A percentile compares a stretch with the other conserved stretches of the same genome.
Conservation (phyloP, 805 yeast species). For the Lachancea nothofagi region DNA sequence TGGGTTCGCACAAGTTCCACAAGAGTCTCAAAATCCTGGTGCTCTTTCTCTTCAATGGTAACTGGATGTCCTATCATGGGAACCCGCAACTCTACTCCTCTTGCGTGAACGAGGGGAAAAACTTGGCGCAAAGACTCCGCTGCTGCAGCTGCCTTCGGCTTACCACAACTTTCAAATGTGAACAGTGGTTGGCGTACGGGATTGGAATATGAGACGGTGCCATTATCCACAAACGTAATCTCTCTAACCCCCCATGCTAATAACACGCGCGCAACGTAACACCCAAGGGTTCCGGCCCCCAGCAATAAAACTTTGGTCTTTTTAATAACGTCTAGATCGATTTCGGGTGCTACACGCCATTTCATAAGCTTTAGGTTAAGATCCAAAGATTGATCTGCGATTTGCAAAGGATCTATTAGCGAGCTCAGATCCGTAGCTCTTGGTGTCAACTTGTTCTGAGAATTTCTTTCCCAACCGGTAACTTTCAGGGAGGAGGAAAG, state of each 20-base stretch:
- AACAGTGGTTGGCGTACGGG: slow-evolving; percentile 94
- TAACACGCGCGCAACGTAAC: slow-evolving; percentile 79
- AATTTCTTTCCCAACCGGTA: slow-evolving; percentile 89
- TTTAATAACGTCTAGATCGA: slow-evolving; percentile 63
- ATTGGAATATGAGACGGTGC: slow-evolving; percentile 82
- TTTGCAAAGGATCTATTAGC: slow-evolving; percentile 69
- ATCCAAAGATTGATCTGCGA: slow-evolving; percentile 90
- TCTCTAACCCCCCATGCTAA: slow-evolving; percentile 92
- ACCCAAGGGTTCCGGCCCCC: slow-evolving; percentile 97
- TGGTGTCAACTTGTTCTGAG: slow-evolving; percentile 68
- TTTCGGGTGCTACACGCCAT: slow-evolving; percentile 87
- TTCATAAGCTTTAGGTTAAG: slow-evolving; percentile 88
- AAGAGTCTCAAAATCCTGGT: slow-evolving; percentile 47
- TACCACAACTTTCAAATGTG: slow-evolving; percentile 78
- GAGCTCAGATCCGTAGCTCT: slow-evolving; percentile 78
- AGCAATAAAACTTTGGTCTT: slow-evolving; percentile 61
- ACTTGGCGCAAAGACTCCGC: slow-evolving; percentile 65
- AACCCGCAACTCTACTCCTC: slow-evolving; percentile 63
- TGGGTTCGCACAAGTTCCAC: slow-evolving; percentile 52
- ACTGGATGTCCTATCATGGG: slow-evolving; percentile 97
- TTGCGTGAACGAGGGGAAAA: slow-evolving; percentile 68
- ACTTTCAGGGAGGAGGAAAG: slow-evolving; percentile 36
- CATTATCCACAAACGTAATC: slow-evolving; percentile 86
- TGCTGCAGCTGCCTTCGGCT: slow-evolving; percentile 71
- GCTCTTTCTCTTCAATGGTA: slow-evolving; percentile 47